Evolutionary conservation across 1,284 basidiomycete genomes (phyloP).

Genomic region (Leccinum subrobustum): DNA sequence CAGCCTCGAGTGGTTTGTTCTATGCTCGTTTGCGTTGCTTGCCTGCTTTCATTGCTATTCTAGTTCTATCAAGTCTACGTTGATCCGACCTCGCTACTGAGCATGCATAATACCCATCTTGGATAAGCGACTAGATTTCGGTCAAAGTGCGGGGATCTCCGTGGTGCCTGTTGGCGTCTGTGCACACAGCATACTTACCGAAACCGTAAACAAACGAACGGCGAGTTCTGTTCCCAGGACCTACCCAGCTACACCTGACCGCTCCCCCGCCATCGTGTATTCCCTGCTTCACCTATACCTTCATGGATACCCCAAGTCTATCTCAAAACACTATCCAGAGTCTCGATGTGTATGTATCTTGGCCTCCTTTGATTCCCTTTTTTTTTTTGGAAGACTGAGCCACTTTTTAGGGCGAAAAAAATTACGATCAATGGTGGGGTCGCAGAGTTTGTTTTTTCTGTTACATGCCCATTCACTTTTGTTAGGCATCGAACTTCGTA

Average conservation of each 20-base stretch:
- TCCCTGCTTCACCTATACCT: background rate
- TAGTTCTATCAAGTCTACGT: background rate
- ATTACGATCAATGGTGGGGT: slow-evolving; percentile 16
- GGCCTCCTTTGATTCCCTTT: background rate
- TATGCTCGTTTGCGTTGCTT: background rate
- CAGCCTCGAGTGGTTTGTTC: background rate
- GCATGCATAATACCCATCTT: background rate
- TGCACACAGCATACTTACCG: slow-evolving; percentile 13
- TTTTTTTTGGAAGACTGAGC: background rate
- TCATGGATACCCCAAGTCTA: background rate
- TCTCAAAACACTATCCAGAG: slow-evolving; percentile 1
- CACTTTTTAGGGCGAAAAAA: slow-evolving; percentile 7
- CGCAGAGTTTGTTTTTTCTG: background rate
- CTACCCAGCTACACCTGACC: background rate
- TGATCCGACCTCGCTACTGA: background rate
- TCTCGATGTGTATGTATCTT: slow-evolving; percentile 10
- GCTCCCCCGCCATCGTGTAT: background rate
- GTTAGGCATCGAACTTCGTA: slow-evolving; percentile 18
- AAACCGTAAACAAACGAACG: slow-evolving; percentile 17
- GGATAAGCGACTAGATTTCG: background rate
- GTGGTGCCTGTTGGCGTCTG: slow-evolving; percentile 9
- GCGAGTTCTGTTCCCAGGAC: slow-evolving; percentile 9
- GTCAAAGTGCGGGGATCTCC: slow-evolving; percentile 5
- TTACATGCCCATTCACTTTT: background rate
- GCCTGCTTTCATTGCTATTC: background rate